phyloP scores from a whole-genome alignment of 176 grass and related monocot species.

The Pontederia paniculata region DNA sequence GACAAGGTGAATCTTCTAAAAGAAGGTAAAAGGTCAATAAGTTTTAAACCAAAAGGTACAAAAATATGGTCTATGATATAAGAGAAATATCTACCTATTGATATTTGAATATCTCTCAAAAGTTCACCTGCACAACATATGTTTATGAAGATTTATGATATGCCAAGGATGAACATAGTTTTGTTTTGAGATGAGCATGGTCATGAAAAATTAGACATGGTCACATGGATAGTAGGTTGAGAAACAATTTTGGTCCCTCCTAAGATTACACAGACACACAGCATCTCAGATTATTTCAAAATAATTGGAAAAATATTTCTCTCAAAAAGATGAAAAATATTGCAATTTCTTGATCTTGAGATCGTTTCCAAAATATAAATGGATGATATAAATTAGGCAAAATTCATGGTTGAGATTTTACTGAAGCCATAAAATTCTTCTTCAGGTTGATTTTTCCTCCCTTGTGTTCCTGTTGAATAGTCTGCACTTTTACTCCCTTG shows the following conservation, averaged over 20 bases:
- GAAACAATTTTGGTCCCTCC: no score
- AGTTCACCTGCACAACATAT: constrained; percentile 19
- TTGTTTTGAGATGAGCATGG: background rate
- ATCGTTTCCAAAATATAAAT: background rate
- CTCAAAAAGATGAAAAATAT: no score
- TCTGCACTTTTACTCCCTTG: constrained; percentile 27
- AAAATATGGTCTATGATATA: background rate
- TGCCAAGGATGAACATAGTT: background rate
- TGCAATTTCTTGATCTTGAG: no score
- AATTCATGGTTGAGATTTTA: constrained; percentile 13
- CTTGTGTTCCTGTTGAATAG: constrained; percentile 29
- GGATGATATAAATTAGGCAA: background rate
- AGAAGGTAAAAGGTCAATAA: background rate
- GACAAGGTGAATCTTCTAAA: background rate
- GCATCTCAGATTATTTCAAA: no score
- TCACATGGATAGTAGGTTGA: no score
- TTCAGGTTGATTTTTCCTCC: constrained; percentile 25
- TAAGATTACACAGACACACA: no score
- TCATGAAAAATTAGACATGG: no score
- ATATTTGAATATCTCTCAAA: constrained; percentile 26
- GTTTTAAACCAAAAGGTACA: background rate
- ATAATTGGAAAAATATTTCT: no score
- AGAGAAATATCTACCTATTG: constrained; percentile 22
- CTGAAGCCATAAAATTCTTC: constrained; percentile 79
- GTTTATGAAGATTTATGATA: constrained; percentile 1